phyloP scores from a whole-genome alignment of 805 yeast genomes.

The Wickerhamiella brachini region DNA sequence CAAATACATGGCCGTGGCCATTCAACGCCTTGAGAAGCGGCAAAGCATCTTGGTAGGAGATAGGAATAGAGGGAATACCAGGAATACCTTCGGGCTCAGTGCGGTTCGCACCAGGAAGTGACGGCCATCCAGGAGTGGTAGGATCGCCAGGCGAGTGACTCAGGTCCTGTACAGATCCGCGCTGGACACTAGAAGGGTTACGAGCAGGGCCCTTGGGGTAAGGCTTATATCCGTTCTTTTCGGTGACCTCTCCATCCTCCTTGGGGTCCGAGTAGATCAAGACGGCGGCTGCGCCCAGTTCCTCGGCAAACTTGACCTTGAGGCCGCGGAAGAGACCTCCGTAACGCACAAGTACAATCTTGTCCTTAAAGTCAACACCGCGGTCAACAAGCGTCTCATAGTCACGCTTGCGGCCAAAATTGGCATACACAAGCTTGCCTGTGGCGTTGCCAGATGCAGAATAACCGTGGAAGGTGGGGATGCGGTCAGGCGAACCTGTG shows the following conservation, averaged over 20 bases:
- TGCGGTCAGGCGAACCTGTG: constrained; percentile 31
- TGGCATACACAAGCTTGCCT: constrained; percentile 49
- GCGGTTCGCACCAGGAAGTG: constrained; percentile 35
- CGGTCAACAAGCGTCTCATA: constrained; percentile 33
- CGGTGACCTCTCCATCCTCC: constrained; percentile 37
- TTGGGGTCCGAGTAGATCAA: constrained; percentile 57
- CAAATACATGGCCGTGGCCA: constrained; percentile 36
- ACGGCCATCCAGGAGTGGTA: constrained; percentile 56
- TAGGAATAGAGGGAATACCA: constrained; percentile 56
- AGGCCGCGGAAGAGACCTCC: constrained; percentile 58
- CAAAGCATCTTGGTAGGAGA: constrained; percentile 45
- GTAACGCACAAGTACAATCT: constrained; percentile 53
- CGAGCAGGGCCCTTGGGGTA: constrained; percentile 71
- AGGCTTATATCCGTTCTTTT: constrained; percentile 43
- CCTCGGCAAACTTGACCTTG: constrained; percentile 65
- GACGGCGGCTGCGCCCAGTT: constrained; percentile 53
- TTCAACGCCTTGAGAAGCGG: constrained; percentile 48
- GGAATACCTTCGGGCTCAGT: constrained; percentile 44
- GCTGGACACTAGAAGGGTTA: constrained; percentile 60
- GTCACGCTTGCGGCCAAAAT: constrained; percentile 54
- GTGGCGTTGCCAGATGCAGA: constrained; percentile 67
- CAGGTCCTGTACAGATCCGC: constrained; percentile 59
- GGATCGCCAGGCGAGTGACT: constrained; percentile 64
- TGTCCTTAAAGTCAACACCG: constrained; percentile 40
- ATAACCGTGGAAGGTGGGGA: constrained; percentile 67